Base-by-base conservation (phyloP, 2,329 filamentous ascomycete species). In the Aurifilum marmelostoma region DNA sequence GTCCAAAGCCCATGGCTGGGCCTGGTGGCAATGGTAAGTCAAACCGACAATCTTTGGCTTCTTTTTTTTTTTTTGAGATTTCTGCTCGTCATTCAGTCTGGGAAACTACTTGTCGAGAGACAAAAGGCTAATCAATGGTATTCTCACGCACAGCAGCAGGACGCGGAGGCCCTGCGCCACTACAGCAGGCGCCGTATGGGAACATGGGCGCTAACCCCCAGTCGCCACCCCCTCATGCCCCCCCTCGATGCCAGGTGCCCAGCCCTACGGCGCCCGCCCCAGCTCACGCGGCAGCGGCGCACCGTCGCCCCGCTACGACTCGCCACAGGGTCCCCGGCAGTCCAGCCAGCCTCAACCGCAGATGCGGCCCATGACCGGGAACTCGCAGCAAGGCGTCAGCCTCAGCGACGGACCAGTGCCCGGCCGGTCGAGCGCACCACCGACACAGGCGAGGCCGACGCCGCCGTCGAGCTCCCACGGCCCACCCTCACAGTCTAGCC, bases 101-200 rank as follows among this genome's bases (percentile, higher is more conserved):
- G 8, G 34, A 34, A 34, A n/a, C n/a, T 34, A 34, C 34, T 34
- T 34, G 34, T 73, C 73, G 24, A 16, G 2, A 77, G 78, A 21
- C 24, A 80, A 80, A 69, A 77, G 80, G 59, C 75, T 83, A 21
- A 76, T 77, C n/a, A 83, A 83, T 82, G 71, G 74, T 75, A 29
- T 76, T 77, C 41, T 75, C 78, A 6, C 76, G 77, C 52, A 52
- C 58, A 68, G 67, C 69, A 67, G 71, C 69, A 70, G 74, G 70
- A 72, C 73, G 67, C 67, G 72, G 56, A 67, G 69, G 59, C 54
- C 71, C 37, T 6, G 58, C 58, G 61, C 41, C 65, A 32, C 4
- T 67, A 16, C 65, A 67, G 14, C 41, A 41, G 41, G n/a, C 41
- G 37, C 71, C 67, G 29, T 71, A 71, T 56, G 67, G 63, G 29